Base-by-base conservation (phyloP, 2,329 filamentous ascomycete genomes). In the Penicillium sp. region DNA sequence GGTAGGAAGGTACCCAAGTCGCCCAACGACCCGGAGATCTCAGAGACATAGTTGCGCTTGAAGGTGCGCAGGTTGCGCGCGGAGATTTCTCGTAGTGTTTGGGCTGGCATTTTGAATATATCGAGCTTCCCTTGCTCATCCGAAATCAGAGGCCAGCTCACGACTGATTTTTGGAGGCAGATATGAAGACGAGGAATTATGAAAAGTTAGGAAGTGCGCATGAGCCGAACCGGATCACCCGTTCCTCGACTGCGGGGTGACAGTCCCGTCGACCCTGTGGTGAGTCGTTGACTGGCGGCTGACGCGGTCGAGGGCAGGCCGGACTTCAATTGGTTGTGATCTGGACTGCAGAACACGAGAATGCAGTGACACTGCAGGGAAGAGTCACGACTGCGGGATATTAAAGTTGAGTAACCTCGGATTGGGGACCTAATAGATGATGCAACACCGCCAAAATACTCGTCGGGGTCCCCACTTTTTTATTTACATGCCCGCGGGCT, bases 1-100 rank as follows among this genome's bases (percentile, higher is more conserved):
- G 93, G 94, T 11, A 97, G 85, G 33, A 97, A 85, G 2, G 94
- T 97, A 65, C 94, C 94, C 45, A 97, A 83, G 73, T 97, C 94
- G 64, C 94, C 94, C 2, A 92, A 84, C 0, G 93, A 91, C 55
- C 94, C 94, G 1, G 94, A 96, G 56, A 98, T 86, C 79, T 98
- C 94, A 52, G 89, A 77, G 16, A 90, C 78, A 64, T 87, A 85
- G 53, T 84, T 81, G 25, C 72, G 74, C 62, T 78, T 81, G 61
- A 90, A 77, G 13, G 84, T 87, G 26, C 78, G 73, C 63, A 85
- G 71, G 78, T 89, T 89, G 69, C 87, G 69, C 11, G 63, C 48
- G 48, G 71, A 69, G 54, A 74, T 72, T 48, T 74, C 65, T 45
- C 69, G 68, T 45, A 76, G 58, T 5, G 70, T 68, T 43, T 66